Conservation (phyloP, 2,329 filamentous ascomycete genomes). For the Allantophomopsis lycopodina region DNA sequence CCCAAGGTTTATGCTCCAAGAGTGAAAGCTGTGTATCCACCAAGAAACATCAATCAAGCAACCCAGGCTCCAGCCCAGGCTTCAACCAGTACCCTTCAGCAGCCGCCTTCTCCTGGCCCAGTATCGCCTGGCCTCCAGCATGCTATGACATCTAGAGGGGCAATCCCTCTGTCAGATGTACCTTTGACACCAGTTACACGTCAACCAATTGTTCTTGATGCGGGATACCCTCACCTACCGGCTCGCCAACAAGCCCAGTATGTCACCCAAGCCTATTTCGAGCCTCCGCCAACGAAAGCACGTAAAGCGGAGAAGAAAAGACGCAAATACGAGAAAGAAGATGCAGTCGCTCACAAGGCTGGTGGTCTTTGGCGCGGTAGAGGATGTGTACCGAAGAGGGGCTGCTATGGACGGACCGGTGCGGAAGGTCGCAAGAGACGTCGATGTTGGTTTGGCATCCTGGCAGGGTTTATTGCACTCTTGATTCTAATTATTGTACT, state of each 20-base stretch:
- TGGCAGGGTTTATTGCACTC: conserved; percentile 34
- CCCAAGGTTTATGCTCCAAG: conserved; percentile 14
- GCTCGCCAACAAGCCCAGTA: conserved; percentile 4
- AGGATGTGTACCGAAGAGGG: conserved; percentile 45
- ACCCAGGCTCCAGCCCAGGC: not conserved
- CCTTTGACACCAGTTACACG: conserved; percentile 23
- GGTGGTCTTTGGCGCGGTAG: conserved; percentile 54
- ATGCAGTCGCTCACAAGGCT: conserved; percentile 38
- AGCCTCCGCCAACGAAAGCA: conserved; percentile 9
- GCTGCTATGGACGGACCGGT: conserved; percentile 50
- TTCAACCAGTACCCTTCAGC: conserved; percentile 22
- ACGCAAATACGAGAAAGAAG: conserved; percentile 51
- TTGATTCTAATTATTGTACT: conserved; percentile 45
- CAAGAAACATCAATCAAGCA: conserved; percentile 25
- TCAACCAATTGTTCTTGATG: conserved; percentile 17
- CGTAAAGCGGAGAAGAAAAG: conserved; percentile 24
- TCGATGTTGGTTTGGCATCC: conserved; percentile 41
- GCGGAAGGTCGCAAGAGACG: conserved; percentile 50
- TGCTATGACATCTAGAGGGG: conserved; percentile 48
- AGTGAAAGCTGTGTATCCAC: conserved; percentile 45
- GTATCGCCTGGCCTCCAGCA: conserved; percentile 47
- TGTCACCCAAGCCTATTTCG: conserved; percentile 6
- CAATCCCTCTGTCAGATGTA: conserved; percentile 45
- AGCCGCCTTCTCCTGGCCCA: conserved; percentile 44
- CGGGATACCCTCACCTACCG: conserved; percentile 13